Base-by-base conservation (phyloP, 768 basidiomycete species). In the Guyanaporus albipodus region DNA sequence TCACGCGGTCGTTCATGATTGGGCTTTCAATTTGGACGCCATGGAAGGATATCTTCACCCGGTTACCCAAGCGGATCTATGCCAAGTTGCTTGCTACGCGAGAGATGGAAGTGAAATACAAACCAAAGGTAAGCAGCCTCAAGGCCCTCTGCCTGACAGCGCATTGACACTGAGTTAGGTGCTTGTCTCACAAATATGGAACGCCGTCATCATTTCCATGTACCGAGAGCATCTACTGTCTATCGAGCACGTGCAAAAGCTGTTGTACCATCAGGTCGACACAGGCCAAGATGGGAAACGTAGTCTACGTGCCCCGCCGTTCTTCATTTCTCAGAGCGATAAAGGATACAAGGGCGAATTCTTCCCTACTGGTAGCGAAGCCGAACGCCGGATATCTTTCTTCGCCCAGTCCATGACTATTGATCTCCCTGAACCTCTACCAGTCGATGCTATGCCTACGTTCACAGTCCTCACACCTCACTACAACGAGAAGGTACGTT, bases 161-260 rank as follows among this genome's bases (percentile, higher is more conserved):
- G 21, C 23, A 39, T 29, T 36, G 18, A 43, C 36, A 52, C 39
- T 52, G 28, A 21, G 21, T 26, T 44, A 92, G 90, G 92, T 99
- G 31, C 78, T 99, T 32, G 95, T 99, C 35, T 96, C 94, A 14
- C 96, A 97, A 70, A 94, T 99, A 45, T 98, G 96, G 96, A 99
- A 99, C 64, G 96, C 96, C 19, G 85, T 99, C 70, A 96, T 99
- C 70, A 98, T 99, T 56, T 98, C 95, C 12, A 99, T 99, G 96
- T 99, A 98, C 69, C 85, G 96, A 61, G 96, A 99, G 67, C 96
- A 98, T 64, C 68, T 99, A n/a, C 74, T 98, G 28, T 97, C 94
- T 38, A 99, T 99, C 61, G 93, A 97, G 57, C 96, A 99, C 59
- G 95, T 99, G 33, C 96, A 99, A 71, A 96, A 95, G 65, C 71